Evolutionary conservation across 148 eudicot species (phyloP).

Genomic region (Vaccinium corymbosum): DNA sequence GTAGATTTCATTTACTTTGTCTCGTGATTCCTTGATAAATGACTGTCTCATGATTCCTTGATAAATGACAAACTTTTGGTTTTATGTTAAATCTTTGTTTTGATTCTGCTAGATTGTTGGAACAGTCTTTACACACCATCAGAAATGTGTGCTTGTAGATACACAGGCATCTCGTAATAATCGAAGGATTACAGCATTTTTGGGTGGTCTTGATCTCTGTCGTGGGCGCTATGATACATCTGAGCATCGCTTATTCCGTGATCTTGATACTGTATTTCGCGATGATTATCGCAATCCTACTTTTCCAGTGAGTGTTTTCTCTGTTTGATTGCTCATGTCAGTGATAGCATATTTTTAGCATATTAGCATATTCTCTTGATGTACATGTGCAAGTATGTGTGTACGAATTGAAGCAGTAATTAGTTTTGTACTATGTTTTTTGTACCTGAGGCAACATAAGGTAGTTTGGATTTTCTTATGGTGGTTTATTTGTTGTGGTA

Average conservation of each 20-base stretch:
- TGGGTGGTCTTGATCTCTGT: conserved; percentile 95
- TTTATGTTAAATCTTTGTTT: background rate
- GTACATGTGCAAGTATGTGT: too few relatives aligned
- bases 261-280: conserved; percentile 63
- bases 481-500: too few relatives aligned
- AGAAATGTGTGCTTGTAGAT: conserved; percentile 97
- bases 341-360: too few relatives aligned
- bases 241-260: conserved; percentile 86
- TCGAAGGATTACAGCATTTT: conserved; percentile 81
- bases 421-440: too few relatives aligned
- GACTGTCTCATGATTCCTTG: background rate
- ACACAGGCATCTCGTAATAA: conserved; percentile 85
- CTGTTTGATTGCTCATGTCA: conserved; percentile 9
- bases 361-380: too few relatives aligned
- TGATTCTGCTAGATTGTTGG: conserved; percentile 71
- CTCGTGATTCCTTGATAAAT: background rate
- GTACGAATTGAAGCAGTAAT: too few relatives aligned
- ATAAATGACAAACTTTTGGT: background rate
- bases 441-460: too few relatives aligned
- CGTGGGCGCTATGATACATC: conserved; percentile 99
- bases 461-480: too few relatives aligned
- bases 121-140: conserved; percentile 88
- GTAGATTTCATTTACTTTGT: background rate
- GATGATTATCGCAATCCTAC: conserved; percentile 89
- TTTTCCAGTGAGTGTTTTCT: conserved; percentile 65